Base-by-base conservation (phyloP, 73 alveolate species). In the Paraurostyla sp. region DNA sequence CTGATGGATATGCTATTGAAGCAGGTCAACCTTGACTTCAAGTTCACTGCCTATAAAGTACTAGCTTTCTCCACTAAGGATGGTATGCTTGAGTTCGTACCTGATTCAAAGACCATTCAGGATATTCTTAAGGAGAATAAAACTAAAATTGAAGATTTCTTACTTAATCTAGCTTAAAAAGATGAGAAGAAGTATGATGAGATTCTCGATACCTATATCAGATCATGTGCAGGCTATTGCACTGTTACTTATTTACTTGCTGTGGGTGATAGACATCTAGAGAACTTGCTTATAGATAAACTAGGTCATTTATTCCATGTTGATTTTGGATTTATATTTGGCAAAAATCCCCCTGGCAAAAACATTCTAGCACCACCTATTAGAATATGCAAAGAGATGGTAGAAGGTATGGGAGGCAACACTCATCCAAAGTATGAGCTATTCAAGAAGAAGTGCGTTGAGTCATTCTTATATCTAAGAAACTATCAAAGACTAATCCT, bases 191-290 rank as follows among this genome's bases (percentile, higher is more conserved):
- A 76, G 35, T 80, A 49, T 46, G 95, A 97, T 16, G 89, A 96
- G 59, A 89, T 95, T 33, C 68, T 95, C 84, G 99, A 95, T 20
- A 96, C 96, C 71, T 98, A 97, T 80, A 93, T 98, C 27, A 92
- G 83, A 48, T 94, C 99, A 32, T 94, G 99, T 54, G 99, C 99
- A 2, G 99, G 99, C 23, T 98, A 98, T 80, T 96, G 99, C 84
- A 99, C 98, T 23, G 98, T 97, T 59, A 99, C 99, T 13, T 99
- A 97, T 87, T 85, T 99, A 71, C 95, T 99, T 63, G 99, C 99
- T 54, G 97, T 99, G 0, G 99, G 99, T 27, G 99, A 99, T 87
- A 92, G 99, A 56, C 99, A 99, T 91, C 88, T 98, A 71, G 99
- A 99, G 91, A 99, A 99, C 92, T 83, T 99, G 51, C 90, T 98